Evolutionary conservation across 352 stramenopile genomes (phyloP).

Genomic region (Peronosclerospora sorghi): DNA sequence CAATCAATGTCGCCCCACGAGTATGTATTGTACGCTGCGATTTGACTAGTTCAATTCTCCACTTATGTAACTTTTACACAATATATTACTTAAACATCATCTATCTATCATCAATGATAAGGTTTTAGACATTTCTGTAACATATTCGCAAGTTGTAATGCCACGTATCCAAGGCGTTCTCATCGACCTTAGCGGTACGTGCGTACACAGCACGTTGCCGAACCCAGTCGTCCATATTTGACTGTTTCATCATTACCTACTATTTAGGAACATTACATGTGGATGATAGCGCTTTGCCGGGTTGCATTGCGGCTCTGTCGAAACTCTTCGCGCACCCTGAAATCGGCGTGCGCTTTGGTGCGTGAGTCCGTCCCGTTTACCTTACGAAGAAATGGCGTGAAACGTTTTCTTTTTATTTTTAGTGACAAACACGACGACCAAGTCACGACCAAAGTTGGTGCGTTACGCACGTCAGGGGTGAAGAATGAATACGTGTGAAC

Average conservation of each 20-base stretch:
- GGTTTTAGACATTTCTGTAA: too few relatives aligned
- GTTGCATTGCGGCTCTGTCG: constrained; percentile 24
- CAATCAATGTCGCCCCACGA: too few relatives aligned
- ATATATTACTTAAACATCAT: too few relatives aligned
- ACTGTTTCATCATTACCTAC: neutral
- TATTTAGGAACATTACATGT: constrained; percentile 38
- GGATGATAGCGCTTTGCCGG: constrained; percentile 33
- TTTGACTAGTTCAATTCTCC: too few relatives aligned
- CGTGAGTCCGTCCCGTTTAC: neutral
- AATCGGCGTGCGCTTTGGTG: constrained; percentile 41
- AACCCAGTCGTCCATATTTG: neutral
- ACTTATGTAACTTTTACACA: too few relatives aligned
- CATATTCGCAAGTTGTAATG: too few relatives aligned
- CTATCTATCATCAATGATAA: too few relatives aligned
- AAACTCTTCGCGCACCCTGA: constrained; percentile 21
- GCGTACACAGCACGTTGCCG: neutral
- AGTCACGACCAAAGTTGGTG: constrained; percentile 35
- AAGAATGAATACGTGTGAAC: neutral
- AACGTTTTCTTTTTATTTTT: neutral
- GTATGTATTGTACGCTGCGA: too few relatives aligned
- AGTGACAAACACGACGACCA: constrained; percentile 71
- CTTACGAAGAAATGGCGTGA: neutral
- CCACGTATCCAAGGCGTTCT: constrained; percentile 28
- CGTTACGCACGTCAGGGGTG: neutral
- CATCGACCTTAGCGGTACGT: constrained; percentile 44